These are phyloP conservation scores for Nitzschia palea DNA, from an alignment of 108 stramenopile species.

Conservation along the genomic window DNA sequence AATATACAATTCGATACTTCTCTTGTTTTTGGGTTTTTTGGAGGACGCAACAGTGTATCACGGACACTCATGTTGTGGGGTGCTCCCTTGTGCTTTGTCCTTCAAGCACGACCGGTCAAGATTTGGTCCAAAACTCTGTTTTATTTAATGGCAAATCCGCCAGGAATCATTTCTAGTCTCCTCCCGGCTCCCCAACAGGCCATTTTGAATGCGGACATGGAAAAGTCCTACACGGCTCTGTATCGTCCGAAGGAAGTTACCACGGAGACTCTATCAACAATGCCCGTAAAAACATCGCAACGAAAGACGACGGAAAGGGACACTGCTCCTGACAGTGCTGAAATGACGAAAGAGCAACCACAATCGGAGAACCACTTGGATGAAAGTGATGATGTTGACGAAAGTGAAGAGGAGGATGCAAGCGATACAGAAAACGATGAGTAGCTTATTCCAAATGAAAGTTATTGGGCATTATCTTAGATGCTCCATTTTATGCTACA, in stretches of 20 bases:
- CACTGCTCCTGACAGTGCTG: not conserved
- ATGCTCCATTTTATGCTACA: too few relatives aligned
- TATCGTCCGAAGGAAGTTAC: conserved; percentile 18
- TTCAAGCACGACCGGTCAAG: conserved; percentile 84
- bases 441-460: too few relatives aligned
- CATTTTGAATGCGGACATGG: conserved; percentile 59
- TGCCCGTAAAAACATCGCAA: not conserved
- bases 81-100: conserved; percentile 70
- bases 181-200: conserved; percentile 84
- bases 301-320: not conserved
- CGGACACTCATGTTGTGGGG: conserved; percentile 57
- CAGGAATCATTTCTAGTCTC: conserved; percentile 70
- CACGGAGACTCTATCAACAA: not conserved
- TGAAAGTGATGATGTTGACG: conserved; percentile 29
- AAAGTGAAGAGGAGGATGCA: conserved; percentile 5
- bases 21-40: conserved; percentile 86
- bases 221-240: conserved; percentile 16
- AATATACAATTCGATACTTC: conserved; percentile 70
- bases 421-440: conserved; percentile 29
- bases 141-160: conserved; percentile 67
- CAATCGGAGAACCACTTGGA: too few relatives aligned
- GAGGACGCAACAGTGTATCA: conserved; percentile 67
- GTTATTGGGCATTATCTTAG: too few relatives aligned
- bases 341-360: not conserved
- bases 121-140: conserved; percentile 71